phyloP scores from a whole-genome alignment of 495 filamentous ascomycete genomes.

The Cenococcum geophilum region DNA sequence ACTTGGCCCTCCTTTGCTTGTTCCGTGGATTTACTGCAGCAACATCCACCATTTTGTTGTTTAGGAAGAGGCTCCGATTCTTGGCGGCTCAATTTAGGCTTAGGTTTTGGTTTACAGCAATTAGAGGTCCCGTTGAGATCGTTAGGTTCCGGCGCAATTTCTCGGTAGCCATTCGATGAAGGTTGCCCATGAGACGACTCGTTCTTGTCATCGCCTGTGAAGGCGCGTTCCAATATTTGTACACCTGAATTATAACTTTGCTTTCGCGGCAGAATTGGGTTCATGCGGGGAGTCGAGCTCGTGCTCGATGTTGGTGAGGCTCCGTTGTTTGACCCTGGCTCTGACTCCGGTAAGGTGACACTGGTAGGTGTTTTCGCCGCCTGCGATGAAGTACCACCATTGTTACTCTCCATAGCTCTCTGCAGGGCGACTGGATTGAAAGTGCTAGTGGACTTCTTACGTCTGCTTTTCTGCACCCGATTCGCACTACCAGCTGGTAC shows the following conservation, averaged over 20 bases:
- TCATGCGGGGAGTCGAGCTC: slow-evolving; percentile 26
- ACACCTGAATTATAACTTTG: slow-evolving; percentile 12
- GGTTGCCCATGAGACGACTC: not conserved
- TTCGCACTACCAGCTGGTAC: slow-evolving; percentile 6
- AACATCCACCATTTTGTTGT: slow-evolving; percentile 18
- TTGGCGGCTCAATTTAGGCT: not conserved
- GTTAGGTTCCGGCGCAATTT: slow-evolving; percentile 4
- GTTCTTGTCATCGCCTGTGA: not conserved
- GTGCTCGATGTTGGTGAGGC: slow-evolving; percentile 26
- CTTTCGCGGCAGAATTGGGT: slow-evolving; percentile 10
- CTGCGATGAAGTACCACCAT: slow-evolving; percentile 15
- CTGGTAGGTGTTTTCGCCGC: slow-evolving; percentile 15
- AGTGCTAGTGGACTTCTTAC: slow-evolving; percentile 15
- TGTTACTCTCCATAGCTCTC: slow-evolving; percentile 22
- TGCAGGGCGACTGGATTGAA: slow-evolving; percentile 13
- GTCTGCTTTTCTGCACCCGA: slow-evolving; percentile 22
- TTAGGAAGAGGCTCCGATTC: not conserved
- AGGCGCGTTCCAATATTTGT: not conserved
- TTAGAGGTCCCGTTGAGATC: slow-evolving; percentile 1
- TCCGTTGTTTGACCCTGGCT: slow-evolving; percentile 22
- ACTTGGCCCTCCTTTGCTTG: slow-evolving; percentile 4
- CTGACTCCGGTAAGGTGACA: slow-evolving; percentile 15
- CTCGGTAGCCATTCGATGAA: slow-evolving; percentile 7
- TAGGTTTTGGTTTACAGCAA: slow-evolving; percentile 25
- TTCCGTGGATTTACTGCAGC: slow-evolving; percentile 12